A percentile compares a stretch with the other conserved stretches of the same genome.
phyloP scores from a whole-genome alignment of 495 filamentous ascomycete genomes.

The Cercophora newfieldiana region DNA sequence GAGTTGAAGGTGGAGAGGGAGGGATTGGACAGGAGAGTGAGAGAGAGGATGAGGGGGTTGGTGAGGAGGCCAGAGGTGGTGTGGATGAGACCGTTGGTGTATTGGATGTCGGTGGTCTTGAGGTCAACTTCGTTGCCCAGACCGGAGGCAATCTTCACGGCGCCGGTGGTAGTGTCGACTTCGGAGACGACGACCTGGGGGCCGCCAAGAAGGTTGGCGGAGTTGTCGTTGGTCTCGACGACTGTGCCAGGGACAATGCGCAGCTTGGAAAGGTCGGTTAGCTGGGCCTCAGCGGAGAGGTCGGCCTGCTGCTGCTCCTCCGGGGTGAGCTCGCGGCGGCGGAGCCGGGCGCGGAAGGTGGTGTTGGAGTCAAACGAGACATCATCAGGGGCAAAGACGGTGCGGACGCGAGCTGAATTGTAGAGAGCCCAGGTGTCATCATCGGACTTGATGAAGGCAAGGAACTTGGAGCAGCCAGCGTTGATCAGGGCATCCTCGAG shows the following conservation, averaged over 20 bases:
- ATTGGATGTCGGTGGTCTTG: constrained; percentile 34
- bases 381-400: constrained; percentile 37
- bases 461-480: constrained; percentile 34
- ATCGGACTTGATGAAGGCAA: constrained; percentile 31
- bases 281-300: constrained; percentile 3
- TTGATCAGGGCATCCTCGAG: constrained; percentile 20
- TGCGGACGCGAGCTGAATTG: constrained; percentile 28
- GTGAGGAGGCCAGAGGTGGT: constrained; percentile 16
- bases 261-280: constrained; percentile 6
- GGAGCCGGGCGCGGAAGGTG: constrained; percentile 5
- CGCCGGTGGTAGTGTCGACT: neutral
- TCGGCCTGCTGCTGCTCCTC: constrained; percentile 2
- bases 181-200: constrained; percentile 9
- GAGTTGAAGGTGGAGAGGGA: neutral
- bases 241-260: constrained; percentile 8
- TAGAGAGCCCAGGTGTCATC: constrained; percentile 28
- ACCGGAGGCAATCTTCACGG: constrained; percentile 27
- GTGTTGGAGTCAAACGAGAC: constrained; percentile 19
- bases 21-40: neutral
- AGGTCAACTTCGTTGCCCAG: constrained; percentile 36
- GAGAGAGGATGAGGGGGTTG: neutral
- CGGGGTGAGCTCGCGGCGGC: constrained; percentile 11
- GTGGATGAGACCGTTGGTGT: constrained; percentile 36
- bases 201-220: constrained; percentile 5
- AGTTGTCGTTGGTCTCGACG: constrained; percentile 10